Percentiles rank a stretch among this genome's conserved stretches.
phyloP scores from a whole-genome alignment of 371 early-diverging fungal species.

The Actinomortierella wolfii region DNA sequence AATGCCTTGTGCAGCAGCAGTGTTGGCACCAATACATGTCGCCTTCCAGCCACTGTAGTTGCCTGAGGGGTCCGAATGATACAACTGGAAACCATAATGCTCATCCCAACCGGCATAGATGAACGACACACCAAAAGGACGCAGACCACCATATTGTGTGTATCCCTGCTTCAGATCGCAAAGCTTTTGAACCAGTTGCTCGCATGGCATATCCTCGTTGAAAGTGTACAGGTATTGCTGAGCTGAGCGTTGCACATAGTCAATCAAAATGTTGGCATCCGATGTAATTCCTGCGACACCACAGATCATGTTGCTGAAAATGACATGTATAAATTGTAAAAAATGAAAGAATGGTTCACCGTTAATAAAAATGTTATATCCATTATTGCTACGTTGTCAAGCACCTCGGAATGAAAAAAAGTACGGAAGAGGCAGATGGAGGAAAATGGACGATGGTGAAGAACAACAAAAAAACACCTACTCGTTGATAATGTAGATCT shows the following conservation, averaged over 20 bases:
- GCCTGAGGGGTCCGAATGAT: conserved; percentile 98
- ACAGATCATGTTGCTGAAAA: conserved; percentile 80
- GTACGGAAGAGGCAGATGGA: background rate
- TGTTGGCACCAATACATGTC: conserved; percentile 96
- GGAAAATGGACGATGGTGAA: too few species aligned
- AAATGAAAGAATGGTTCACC: conserved; percentile 2
- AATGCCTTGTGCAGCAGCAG: conserved; percentile 87
- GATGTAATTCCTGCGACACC: conserved; percentile 99
- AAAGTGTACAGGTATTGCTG: conserved; percentile 90
- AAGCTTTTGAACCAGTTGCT: conserved; percentile 92
- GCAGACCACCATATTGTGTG: conserved; percentile 98
- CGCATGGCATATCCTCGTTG: conserved; percentile 89
- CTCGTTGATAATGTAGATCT: conserved; percentile 97
- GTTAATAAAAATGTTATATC: conserved; percentile 1
- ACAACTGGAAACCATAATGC: conserved; percentile 93
- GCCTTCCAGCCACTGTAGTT: conserved; percentile 99
- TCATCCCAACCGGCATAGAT: conserved; percentile 96
- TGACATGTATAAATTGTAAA: background rate
- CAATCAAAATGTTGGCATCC: conserved; percentile 97
- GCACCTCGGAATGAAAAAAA: background rate
- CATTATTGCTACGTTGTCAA: background rate
- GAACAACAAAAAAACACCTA: conserved; percentile 44
- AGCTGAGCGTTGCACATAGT: conserved; percentile 88
- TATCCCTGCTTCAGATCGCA: conserved; percentile 98
- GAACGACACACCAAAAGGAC: conserved; percentile 99